Evolutionary conservation across 2,329 filamentous ascomycete genomes (phyloP).

Genomic region (Clonostachys solani): DNA sequence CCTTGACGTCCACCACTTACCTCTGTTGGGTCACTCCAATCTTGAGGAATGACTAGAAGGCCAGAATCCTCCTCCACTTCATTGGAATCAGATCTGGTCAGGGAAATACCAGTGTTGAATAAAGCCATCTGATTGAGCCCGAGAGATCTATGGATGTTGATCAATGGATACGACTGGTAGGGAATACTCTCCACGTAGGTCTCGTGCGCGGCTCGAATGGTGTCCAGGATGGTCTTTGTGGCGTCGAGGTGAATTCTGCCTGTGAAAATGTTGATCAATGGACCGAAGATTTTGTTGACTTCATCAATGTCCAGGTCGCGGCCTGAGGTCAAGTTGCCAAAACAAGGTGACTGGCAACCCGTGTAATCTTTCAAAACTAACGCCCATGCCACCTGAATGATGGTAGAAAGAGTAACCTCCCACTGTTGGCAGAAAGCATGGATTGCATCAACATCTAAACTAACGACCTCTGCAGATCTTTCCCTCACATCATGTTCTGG

Average conservation of each 20-base stretch:
- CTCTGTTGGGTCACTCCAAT: too few relatives aligned
- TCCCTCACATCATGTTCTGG: background rate
- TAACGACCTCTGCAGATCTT: background rate
- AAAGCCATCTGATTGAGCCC: background rate
- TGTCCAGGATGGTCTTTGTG: background rate
- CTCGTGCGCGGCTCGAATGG: constrained; percentile 18
- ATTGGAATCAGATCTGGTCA: too few relatives aligned
- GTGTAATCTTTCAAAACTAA: constrained; percentile 44
- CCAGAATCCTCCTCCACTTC: too few relatives aligned
- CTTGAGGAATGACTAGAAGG: too few relatives aligned
- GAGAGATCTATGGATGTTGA: constrained; percentile 33
- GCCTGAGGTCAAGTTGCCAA: constrained; percentile 49
- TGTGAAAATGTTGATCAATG: constrained; percentile 51
- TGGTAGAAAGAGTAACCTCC: constrained; percentile 36
- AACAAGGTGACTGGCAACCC: constrained; percentile 39
- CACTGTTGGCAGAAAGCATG: background rate
- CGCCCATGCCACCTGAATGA: constrained; percentile 48
- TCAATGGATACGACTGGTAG: constrained; percentile 44
- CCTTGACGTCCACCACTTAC: too few relatives aligned
- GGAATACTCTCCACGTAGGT: constrained; percentile 39
- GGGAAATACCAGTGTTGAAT: background rate
- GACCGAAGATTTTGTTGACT: constrained; percentile 42
- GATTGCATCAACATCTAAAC: background rate
- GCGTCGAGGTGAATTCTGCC: constrained; percentile 26
- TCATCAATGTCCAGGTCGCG: constrained; percentile 44